A percentile compares a stretch with the other conserved stretches of the same genome.
Evolutionary conservation across 306 rosid species (phyloP).

Genomic region (Prunus dulcis): DNA sequence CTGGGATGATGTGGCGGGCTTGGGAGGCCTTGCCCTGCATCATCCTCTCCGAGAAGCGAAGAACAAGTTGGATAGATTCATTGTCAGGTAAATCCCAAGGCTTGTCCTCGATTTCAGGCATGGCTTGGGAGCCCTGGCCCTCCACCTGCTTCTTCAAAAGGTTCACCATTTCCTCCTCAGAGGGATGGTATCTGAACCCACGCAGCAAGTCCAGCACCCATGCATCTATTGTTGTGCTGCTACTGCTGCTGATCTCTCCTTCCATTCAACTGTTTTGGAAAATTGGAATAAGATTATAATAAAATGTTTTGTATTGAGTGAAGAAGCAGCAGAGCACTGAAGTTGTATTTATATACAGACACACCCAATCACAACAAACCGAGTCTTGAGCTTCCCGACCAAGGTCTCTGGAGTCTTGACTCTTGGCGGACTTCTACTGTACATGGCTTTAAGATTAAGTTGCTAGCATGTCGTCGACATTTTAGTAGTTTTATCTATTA

Average conservation of each 20-base stretch:
- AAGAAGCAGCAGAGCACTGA: background rate
- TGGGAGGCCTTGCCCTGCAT: slow-evolving; percentile 10
- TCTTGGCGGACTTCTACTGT: background rate
- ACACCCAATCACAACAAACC: too few relatives aligned
- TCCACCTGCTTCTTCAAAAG: slow-evolving; percentile 32
- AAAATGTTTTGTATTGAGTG: background rate
- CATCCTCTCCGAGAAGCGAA: slow-evolving; percentile 37
- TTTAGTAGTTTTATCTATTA: too few relatives aligned
- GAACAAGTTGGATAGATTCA: background rate
- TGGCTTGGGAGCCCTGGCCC: slow-evolving; percentile 10
- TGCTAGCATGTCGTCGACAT: too few relatives aligned
- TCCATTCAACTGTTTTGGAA: background rate
- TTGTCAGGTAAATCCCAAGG: slow-evolving; percentile 56
- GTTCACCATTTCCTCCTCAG: background rate
- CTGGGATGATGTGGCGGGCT: slow-evolving; percentile 21
- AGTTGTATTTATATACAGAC: background rate
- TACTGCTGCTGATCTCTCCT: background rate
- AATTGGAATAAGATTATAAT: too few relatives aligned
- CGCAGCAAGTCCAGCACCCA: background rate
- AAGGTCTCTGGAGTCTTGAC: background rate
- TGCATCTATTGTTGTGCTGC: background rate
- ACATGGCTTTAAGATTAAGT: background rate
- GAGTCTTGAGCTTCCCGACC: background rate
- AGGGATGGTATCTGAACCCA: background rate
- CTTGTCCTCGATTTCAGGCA: slow-evolving; percentile 30